These are phyloP conservation scores for Eucalyptus pauciflora DNA, from an alignment of 345 rosid genomes.

Conservation along the genomic window DNA sequence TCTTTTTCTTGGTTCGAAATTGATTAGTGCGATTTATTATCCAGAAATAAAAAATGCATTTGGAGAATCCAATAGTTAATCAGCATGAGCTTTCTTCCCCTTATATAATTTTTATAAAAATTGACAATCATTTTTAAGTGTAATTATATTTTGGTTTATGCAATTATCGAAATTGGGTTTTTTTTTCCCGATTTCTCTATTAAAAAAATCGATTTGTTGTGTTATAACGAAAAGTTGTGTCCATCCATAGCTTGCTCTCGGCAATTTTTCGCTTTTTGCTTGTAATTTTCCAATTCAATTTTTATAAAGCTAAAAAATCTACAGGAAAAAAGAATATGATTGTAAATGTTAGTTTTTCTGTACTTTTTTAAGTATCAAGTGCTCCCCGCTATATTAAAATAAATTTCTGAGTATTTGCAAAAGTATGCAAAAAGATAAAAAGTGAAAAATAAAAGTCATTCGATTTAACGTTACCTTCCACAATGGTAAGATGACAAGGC, in stretches of 20 bases:
- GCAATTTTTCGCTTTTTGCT: neutral
- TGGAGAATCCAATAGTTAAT: neutral
- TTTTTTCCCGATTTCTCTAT: neutral
- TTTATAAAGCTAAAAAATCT: neutral
- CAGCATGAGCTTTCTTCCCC: neutral
- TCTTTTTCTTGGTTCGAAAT: neutral
- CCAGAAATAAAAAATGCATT: neutral
- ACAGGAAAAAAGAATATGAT: neutral
- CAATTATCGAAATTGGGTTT: neutral
- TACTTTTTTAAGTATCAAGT: neutral
- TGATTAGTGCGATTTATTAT: neutral
- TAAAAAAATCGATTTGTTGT: neutral
- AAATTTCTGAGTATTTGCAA: neutral
- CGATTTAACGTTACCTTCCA: constrained; percentile 28
- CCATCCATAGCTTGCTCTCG: neutral
- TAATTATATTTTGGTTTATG: neutral
- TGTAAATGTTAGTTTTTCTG: neutral
- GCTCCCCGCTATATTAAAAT: rapidly evolving
- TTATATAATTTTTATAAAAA: neutral
- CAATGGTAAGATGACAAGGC: constrained; percentile 73
- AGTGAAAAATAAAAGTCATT: neutral
- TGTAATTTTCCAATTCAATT: neutral
- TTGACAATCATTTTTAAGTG: neutral
- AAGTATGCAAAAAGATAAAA: rapidly evolving
- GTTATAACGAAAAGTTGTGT: neutral